Conservation (phyloP, 352 stramenopile species). For the Phytopythium vexans region DNA sequence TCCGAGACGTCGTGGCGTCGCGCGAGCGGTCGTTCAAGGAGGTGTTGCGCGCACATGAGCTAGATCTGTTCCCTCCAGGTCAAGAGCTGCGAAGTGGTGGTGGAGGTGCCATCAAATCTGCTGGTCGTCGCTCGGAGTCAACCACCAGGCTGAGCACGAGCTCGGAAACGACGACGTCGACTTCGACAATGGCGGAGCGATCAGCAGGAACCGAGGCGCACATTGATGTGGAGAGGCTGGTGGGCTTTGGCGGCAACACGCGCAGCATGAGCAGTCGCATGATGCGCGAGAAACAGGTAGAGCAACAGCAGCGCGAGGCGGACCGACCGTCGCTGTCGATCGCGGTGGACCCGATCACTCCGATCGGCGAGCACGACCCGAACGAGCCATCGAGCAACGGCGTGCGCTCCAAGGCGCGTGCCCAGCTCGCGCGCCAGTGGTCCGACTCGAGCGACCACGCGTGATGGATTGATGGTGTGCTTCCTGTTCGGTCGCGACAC, state of each 20-base stretch:
- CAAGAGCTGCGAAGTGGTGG: neutral
- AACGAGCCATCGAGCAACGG: constrained; percentile 51
- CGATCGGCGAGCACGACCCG: constrained; percentile 24
- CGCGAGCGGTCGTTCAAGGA: constrained; percentile 68
- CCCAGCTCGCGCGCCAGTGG: constrained; percentile 59
- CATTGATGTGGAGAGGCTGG: constrained; percentile 29
- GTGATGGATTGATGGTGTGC: neutral
- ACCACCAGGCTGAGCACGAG: neutral
- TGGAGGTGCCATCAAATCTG: neutral
- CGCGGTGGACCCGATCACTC: constrained; percentile 48
- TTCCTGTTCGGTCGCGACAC: too few relatives aligned
- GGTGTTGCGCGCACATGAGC: constrained; percentile 45
- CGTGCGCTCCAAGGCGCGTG: constrained; percentile 49
- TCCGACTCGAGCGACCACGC: constrained; percentile 18
- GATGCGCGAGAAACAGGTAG: constrained; percentile 4
- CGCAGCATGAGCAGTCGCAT: constrained; percentile 20
- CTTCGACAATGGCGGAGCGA: constrained; percentile 12
- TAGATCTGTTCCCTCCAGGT: constrained; percentile 34
- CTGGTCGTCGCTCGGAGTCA: neutral
- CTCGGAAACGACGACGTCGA: constrained; percentile 24
- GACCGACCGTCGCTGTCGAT: constrained; percentile 15
- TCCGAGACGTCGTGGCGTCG: constrained; percentile 47
- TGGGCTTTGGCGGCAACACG: constrained; percentile 22
- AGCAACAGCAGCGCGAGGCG: constrained; percentile 11
- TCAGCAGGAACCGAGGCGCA: neutral